Base-by-base conservation (phyloP, 2,329 filamentous ascomycete genomes). In the Bretziella fagacearum region DNA sequence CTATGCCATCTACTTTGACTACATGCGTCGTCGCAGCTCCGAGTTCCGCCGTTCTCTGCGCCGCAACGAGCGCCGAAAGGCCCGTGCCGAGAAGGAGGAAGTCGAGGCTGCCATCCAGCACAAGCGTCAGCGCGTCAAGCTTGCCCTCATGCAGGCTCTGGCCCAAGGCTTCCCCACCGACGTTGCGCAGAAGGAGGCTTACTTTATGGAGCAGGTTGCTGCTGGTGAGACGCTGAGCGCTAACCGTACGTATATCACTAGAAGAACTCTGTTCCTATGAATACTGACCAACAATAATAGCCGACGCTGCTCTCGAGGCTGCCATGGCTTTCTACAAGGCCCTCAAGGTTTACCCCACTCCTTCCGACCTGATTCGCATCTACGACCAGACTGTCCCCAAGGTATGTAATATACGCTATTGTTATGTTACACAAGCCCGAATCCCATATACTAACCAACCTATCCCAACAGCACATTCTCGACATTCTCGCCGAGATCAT, bases 341-440 rank as follows among this genome's bases (percentile, higher is more conserved):
- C 37, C 75, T 98, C 55, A 98, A 98, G 74, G 91, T 96, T 56
- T 98, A 98, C 67, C 91, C 91, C 45, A 82, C 84, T 58, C 91
- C 89, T 10, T 75, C 80, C 57, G 91, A 96, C 60, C 71, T 98
- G 57, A 95, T 98, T 62, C 76, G 75, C 58, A 94, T 98, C 64
- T 98, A 98, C 66, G 91, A 98, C 65, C 94, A 93, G 76, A 96
- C 91, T 26, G 87, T 96, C 39, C 81, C 89, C 56, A 95, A 95
- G 82, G 87, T 85, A 56, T 52, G 58, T 42, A 17, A 13, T 8
- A 17, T 37, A n/a, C n/a, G n/a, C n/a, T n/a, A n/a, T 13, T 23
- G 20, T 18, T 8, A 26, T 2, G 8, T 13, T 22, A 11, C 37
- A 3, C 29, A 20, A n/a, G n/a, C n/a, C n/a, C n/a, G n/a, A n/a